phyloP scores from a whole-genome alignment of 768 basidiomycete species.

The Leucogyrophana mollusca region DNA sequence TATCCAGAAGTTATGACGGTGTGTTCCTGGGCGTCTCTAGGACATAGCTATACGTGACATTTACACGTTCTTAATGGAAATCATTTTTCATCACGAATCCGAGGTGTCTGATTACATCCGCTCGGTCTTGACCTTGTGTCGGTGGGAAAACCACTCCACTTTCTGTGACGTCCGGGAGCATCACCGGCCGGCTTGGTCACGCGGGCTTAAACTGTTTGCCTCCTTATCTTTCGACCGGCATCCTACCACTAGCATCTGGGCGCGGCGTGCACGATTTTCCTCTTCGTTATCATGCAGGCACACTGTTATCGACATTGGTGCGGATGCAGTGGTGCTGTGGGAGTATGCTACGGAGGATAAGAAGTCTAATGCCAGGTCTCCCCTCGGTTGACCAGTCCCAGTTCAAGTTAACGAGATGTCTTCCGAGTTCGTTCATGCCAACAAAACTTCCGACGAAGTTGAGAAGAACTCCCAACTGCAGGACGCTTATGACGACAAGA shows the following conservation, averaged over 20 bases:
- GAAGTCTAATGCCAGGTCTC: background rate
- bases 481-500: constrained; percentile 33
- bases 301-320: background rate
- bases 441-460: constrained; percentile 8
- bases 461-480: constrained; percentile 14
- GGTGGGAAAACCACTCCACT: constrained; percentile 11
- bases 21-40: constrained; percentile 12
- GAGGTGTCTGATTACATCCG: no score
- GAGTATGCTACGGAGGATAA: constrained; percentile 10
- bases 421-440: constrained; percentile 6
- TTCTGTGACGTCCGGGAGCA: background rate
- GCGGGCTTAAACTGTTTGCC: constrained; percentile 10
- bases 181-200: background rate
- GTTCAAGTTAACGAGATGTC: constrained; percentile 12
- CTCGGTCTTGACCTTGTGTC: constrained; percentile 6
- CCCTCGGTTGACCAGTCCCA: background rate
- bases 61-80: constrained; percentile 8
- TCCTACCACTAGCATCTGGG: background rate
- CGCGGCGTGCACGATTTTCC: background rate
- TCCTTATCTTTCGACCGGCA: constrained; percentile 15
- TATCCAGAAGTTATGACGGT: constrained; percentile 75
- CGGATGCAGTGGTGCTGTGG: constrained; percentile 7
- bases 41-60: constrained; percentile 13
- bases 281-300: constrained; percentile 10
- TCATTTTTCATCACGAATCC: constrained; percentile 1